Evolutionary conservation across 2,329 filamentous ascomycete genomes (phyloP).

Genomic region (Phaeomoniella chlamydospora): DNA sequence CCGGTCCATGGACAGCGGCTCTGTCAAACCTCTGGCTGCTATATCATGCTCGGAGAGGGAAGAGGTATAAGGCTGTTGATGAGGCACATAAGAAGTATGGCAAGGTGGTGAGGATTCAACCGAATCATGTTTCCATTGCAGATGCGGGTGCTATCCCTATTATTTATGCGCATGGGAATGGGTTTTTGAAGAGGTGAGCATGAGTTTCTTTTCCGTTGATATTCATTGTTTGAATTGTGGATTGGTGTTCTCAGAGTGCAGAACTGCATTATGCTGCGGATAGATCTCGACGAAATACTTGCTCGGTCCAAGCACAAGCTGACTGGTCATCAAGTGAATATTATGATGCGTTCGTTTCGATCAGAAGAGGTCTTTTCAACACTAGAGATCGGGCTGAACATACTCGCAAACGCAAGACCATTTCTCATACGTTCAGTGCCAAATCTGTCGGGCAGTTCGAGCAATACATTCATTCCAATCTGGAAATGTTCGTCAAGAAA

Average conservation of each 20-base stretch:
- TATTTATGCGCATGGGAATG: slow-evolving; percentile 70
- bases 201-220: slow-evolving; percentile 14
- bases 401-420: slow-evolving; percentile 74
- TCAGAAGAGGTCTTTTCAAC: slow-evolving; percentile 76
- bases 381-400: slow-evolving; percentile 71
- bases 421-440: slow-evolving; percentile 73
- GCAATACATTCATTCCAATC: slow-evolving; percentile 71
- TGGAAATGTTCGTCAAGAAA: slow-evolving; percentile 57
- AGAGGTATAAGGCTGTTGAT: slow-evolving; percentile 52
- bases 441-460: slow-evolving; percentile 77
- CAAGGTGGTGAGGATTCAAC: slow-evolving; percentile 68
- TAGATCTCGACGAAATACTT: no score
- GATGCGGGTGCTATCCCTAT: slow-evolving; percentile 62
- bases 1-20: slow-evolving; percentile 37
- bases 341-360: slow-evolving; percentile 85
- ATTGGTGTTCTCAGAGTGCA: no score
- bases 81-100: slow-evolving; percentile 61
- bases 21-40: slow-evolving; percentile 76
- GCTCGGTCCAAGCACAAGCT: background rate
- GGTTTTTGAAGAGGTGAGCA: slow-evolving; percentile 55
- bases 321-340: slow-evolving; percentile 45
- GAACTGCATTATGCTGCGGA: no score
- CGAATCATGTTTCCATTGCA: slow-evolving; percentile 69
- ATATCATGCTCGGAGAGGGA: slow-evolving; percentile 47
- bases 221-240: no score